Percentiles rank a stretch among this genome's conserved stretches.
Conservation (phyloP, 441 rosid species). For the Melastoma candidum region DNA sequence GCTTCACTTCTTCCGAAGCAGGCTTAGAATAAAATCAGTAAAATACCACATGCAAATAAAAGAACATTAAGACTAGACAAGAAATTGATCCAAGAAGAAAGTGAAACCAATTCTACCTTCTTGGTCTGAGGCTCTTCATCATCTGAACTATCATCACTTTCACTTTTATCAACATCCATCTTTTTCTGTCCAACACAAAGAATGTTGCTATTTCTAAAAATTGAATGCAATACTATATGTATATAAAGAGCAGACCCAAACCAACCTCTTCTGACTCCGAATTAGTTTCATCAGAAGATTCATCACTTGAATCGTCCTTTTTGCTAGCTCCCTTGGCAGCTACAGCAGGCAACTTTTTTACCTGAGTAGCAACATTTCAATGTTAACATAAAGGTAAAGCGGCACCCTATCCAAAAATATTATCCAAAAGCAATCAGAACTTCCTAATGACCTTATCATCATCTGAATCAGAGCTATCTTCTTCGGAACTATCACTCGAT, state of each 20-base stretch:
- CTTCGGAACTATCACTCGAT: constrained; percentile 11
- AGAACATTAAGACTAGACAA: background rate
- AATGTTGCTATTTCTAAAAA: too few species aligned
- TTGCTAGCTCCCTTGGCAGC: background rate
- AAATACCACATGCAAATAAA: background rate
- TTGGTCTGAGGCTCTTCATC: constrained; percentile 30
- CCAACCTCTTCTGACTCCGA: constrained; percentile 9
- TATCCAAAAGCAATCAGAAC: background rate
- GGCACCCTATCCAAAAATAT: background rate
- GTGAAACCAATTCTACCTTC: background rate
- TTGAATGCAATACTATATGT: too few species aligned
- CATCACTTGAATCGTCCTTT: constrained; percentile 3
- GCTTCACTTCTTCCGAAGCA: constrained; percentile 12
- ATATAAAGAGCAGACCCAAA: background rate
- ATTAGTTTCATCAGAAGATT: constrained; percentile 8
- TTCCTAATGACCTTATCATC: constrained; percentile 23
- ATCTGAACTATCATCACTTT: constrained; percentile 34
- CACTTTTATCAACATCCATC: constrained; percentile 29
- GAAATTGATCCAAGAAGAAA: background rate
- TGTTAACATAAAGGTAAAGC: background rate
- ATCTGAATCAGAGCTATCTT: constrained; percentile 18
- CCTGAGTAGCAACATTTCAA: background rate
- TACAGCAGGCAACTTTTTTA: constrained; percentile 1
- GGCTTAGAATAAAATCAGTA: constrained; percentile 19
- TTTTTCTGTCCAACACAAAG: constrained; percentile 19